phyloP scores from a whole-genome alignment of 441 rosid species.

The Isatis lusitanica region DNA sequence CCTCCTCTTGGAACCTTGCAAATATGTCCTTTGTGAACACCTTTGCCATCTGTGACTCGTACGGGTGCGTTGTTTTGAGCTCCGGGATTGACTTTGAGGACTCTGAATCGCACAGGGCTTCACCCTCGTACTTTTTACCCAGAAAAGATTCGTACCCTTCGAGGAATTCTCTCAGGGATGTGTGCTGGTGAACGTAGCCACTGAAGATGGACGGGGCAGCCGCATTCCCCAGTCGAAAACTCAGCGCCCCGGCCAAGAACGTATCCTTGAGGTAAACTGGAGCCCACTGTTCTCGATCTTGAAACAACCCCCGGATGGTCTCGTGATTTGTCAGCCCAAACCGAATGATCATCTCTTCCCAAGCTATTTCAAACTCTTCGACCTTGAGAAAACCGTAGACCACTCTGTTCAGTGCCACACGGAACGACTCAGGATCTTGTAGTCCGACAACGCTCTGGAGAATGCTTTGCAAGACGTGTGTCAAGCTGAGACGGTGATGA shows the following conservation, averaged over 20 bases:
- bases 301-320: constrained; percentile 37
- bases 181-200: constrained; percentile 55
- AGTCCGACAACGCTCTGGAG: constrained; percentile 47
- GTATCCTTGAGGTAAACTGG: constrained; percentile 77
- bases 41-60: constrained; percentile 76
- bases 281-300: constrained; percentile 28
- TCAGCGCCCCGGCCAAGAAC: constrained; percentile 57
- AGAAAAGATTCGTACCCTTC: constrained; percentile 55
- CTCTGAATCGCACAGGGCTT: constrained; percentile 60
- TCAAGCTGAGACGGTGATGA: constrained; percentile 60
- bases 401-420: constrained; percentile 45
- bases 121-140: constrained; percentile 53
- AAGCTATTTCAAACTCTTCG: constrained; percentile 78
- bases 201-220: constrained; percentile 52
- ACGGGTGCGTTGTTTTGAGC: constrained; percentile 57
- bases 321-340: constrained; percentile 49
- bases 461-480: constrained; percentile 53
- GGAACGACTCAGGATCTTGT: constrained; percentile 53
- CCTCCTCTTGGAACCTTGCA: constrained; percentile 73
- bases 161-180: constrained; percentile 67
- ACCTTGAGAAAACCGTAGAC: constrained; percentile 60
- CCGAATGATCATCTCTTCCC: constrained; percentile 58
- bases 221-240: constrained; percentile 51
- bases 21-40: constrained; percentile 66
- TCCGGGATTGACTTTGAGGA: constrained; percentile 46